Percentiles rank a stretch among this genome's conserved stretches.
Conservation (phyloP, 2,329 filamentous ascomycete genomes). For the Colletotrichum navitas region DNA sequence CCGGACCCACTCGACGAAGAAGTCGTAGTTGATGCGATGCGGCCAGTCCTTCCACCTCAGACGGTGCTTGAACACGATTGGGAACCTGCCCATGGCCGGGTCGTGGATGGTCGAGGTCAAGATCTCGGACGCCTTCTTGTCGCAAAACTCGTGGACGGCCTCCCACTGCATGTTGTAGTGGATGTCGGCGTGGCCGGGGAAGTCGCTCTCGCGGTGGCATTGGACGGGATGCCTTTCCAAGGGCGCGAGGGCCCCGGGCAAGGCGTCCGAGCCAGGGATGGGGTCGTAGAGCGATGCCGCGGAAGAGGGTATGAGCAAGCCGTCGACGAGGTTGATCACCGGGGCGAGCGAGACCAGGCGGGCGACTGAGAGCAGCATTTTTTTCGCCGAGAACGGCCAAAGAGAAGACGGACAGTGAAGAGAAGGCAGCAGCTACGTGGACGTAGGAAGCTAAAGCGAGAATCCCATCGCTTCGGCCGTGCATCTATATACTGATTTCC, state of each 20-base stretch:
- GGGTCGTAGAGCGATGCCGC: not conserved
- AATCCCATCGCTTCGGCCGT: not conserved
- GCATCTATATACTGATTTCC: not conserved
- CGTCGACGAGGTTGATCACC: not conserved
- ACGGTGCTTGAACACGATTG: not conserved
- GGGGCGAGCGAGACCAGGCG: not conserved
- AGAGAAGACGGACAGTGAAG: too few species aligned
- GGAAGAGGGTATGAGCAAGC: not conserved
- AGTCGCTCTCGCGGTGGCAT: slow-evolving; percentile 13
- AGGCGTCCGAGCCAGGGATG: not conserved
- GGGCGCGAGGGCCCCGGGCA: not conserved
- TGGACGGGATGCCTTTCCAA: not conserved
- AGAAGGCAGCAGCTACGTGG: not conserved
- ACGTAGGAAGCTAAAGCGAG: not conserved
- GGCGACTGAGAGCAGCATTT: not conserved
- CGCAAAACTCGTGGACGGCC: not conserved
- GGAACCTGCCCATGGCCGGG: not conserved
- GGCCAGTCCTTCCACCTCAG: slow-evolving; percentile 8
- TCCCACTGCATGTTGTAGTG: not conserved
- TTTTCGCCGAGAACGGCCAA: not conserved
- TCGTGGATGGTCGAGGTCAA: slow-evolving; percentile 1
- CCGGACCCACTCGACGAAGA: slow-evolving; percentile 14
- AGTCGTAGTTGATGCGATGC: slow-evolving; percentile 13
- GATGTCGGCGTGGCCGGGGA: slow-evolving; percentile 5
- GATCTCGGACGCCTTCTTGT: not conserved